These are phyloP conservation scores for Colletotrichum liriopes DNA, from an alignment of 2,329 filamentous ascomycete genomes.

Conservation along the genomic window DNA sequence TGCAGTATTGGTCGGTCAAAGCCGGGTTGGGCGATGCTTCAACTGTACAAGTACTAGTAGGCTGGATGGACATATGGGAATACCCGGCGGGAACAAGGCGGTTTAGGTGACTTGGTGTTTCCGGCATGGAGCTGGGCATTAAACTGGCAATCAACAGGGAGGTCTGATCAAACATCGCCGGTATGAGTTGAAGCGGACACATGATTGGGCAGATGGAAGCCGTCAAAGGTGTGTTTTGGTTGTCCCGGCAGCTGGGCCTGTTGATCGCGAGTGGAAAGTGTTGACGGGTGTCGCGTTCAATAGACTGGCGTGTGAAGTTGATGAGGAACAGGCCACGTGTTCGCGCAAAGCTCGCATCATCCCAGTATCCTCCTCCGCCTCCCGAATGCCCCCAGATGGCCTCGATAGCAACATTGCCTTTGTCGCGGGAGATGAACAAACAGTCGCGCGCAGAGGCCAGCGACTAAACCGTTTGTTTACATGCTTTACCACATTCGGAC, in stretches of 20 bases:
- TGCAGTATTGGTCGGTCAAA: background rate
- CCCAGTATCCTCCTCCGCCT: background rate
- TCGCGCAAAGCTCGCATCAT: constrained; percentile 20
- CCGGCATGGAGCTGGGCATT: background rate
- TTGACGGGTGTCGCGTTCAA: constrained; percentile 6
- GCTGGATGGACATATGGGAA: constrained; percentile 12
- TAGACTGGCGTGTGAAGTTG: background rate
- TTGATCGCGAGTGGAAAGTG: background rate
- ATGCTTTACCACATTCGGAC: constrained; percentile 36
- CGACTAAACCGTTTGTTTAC: constrained; percentile 41
- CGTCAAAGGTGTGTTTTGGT: background rate
- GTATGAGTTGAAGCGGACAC: too few species aligned
- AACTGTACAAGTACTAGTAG: background rate
- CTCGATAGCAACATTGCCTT: constrained; percentile 1
- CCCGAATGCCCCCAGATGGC: background rate
- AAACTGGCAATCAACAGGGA: background rate
- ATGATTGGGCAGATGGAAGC: background rate
- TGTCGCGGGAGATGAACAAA: constrained; percentile 24
- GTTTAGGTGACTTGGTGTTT: background rate
- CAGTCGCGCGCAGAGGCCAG: constrained; percentile 27
- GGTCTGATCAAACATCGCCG: background rate
- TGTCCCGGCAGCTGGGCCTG: constrained; percentile 27
- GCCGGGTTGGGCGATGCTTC: background rate
- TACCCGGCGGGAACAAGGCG: background rate
- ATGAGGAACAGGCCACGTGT: background rate